Conservation (phyloP, 371 early-diverging fungal genomes). For the Ordospora colligata region DNA sequence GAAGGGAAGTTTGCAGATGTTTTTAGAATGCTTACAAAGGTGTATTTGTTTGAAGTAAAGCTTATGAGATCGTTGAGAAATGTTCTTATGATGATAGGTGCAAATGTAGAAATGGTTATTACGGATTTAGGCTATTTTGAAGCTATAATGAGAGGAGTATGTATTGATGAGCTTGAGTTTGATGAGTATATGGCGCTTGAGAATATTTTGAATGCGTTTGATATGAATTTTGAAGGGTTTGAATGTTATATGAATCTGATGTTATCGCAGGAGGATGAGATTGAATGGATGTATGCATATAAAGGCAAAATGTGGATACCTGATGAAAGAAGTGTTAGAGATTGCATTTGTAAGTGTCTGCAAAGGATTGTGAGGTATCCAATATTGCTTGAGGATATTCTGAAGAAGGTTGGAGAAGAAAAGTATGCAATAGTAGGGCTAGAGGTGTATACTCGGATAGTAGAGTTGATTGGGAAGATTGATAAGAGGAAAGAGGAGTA, state of each 20-base stretch:
- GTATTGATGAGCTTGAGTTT: background rate
- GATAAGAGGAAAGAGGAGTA: background rate
- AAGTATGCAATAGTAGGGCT: background rate
- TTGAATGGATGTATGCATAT: background rate
- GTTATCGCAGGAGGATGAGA: background rate
- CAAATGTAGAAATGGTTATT: background rate
- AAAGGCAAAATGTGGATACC: background rate
- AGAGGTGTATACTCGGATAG: background rate
- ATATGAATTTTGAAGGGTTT: background rate
- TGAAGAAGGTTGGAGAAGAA: background rate
- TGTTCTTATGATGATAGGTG: background rate
- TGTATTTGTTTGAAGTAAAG: background rate
- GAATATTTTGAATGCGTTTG: background rate
- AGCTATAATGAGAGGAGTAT: background rate
- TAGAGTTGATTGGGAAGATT: background rate
- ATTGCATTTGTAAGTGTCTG: conserved; percentile 1
- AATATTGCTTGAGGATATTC: background rate
- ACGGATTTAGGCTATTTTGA: background rate
- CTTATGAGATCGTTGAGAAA: background rate
- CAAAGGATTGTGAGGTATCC: conserved; percentile 4
- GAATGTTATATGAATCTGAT: background rate
- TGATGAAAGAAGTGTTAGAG: background rate
- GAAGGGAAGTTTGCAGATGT: background rate
- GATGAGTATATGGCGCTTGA: background rate
- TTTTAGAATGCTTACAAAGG: background rate